Base-by-base conservation (phyloP, 2,329 filamentous ascomycete species). In the Fusarium chlamydosporum region DNA sequence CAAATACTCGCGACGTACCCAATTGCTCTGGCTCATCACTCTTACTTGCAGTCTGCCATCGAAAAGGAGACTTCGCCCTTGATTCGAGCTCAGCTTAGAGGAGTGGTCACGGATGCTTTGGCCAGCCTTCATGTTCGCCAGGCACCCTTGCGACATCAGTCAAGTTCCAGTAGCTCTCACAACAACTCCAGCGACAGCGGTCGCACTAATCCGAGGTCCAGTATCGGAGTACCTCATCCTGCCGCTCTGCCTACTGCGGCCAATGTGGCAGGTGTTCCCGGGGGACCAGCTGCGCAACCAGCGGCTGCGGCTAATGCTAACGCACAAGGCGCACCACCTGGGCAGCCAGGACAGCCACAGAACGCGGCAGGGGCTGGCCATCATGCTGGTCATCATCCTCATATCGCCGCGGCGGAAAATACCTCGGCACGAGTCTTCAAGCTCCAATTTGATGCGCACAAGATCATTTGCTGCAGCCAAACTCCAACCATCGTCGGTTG, bases 381-480 rank as follows among this genome's bases (percentile, higher is more conserved):
- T 23, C n/a, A 50, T 42, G 23, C 23, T 23, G 23, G 23, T 5
- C 69, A 70, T 40, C 82, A 86, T 55, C 83, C 82, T 4, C 84
- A 85, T 63, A 82, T 85, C 11, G 75, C 77, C 2, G 76, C 79
- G 37, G 76, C 80, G 9, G 85, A 87, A 65, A 79, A 81, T 33
- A 83, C 82, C 56, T 82, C 84, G 12, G 82, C 84, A 9, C 81
- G 96, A 26, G 92, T 99, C 4, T 99, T 98, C 84, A 99, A 99
- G 80, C 84, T 98, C 35, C 96, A 99, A 78, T 99, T 97, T 72
- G 96, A 99, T 76, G 92, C 94, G 1, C 88, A 94, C 23, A 90
- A 94, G 73, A 96, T 99, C 71, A 91, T 99, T 56, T 97, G 94
- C 81, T 97, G 95, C 77, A 96, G 92, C 68, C 94, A 98, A 78